A percentile compares a stretch with the other conserved stretches of the same genome.
These are phyloP conservation scores for Aureobasidium musti DNA, from an alignment of 2,329 filamentous ascomycete genomes.

Conservation along the genomic window DNA sequence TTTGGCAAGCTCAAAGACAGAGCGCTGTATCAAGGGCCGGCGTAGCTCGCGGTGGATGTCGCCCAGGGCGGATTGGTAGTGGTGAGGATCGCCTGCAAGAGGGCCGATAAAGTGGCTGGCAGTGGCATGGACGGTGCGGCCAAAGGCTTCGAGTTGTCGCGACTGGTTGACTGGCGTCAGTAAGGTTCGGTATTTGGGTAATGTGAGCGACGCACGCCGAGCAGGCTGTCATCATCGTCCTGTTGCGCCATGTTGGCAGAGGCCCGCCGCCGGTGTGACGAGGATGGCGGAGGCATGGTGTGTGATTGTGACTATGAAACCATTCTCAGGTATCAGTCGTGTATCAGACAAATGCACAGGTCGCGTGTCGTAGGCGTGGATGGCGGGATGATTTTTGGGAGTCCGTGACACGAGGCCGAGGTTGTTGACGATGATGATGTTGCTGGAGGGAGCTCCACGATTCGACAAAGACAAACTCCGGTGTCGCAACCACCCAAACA, in stretches of 20 bases:
- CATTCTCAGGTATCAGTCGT: neutral
- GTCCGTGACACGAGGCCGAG: conserved; percentile 18
- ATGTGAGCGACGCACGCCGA: conserved; percentile 25
- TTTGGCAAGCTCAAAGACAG: conserved; percentile 86
- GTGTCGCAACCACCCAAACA: neutral
- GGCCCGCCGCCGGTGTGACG: conserved; percentile 15
- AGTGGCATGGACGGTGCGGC: conserved; percentile 91
- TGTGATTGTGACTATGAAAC: neutral
- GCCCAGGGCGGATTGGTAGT: conserved; percentile 84
- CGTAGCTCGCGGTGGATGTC: conserved; percentile 88
- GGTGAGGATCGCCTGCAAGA: conserved; percentile 49
- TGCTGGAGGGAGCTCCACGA: neutral
- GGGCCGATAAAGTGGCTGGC: conserved; percentile 80
- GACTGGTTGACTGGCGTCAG: conserved; percentile 56
- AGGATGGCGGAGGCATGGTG: conserved; percentile 24
- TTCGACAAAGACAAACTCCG: neutral
- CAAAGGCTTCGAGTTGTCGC: conserved; percentile 86
- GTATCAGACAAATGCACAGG: neutral
- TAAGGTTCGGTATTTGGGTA: neutral
- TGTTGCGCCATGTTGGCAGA: conserved; percentile 12
- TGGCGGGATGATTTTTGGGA: neutral
- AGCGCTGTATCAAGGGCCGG: conserved; percentile 79
- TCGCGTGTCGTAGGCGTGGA: neutral
- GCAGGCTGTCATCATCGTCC: conserved; percentile 30
- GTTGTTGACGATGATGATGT: conserved; percentile 18